These are phyloP conservation scores for Tricholoma saponaceum DNA, from an alignment of 768 basidiomycete species.

Conservation along the genomic window DNA sequence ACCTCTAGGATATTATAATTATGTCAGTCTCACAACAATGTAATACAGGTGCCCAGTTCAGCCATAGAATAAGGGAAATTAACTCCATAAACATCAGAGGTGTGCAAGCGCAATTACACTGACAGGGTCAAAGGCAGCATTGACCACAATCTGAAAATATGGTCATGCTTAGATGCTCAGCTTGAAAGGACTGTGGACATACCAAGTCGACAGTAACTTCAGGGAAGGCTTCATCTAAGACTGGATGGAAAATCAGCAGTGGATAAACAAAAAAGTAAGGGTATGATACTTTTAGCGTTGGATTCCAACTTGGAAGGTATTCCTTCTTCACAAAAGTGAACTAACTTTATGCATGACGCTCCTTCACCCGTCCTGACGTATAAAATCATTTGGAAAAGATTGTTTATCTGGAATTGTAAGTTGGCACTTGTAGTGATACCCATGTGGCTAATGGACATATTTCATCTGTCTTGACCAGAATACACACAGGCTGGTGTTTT, in stretches of 20 bases:
- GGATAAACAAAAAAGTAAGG: background rate
- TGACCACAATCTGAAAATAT: constrained; percentile 39
- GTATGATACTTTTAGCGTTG: constrained; percentile 56
- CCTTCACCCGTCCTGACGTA: constrained; percentile 69
- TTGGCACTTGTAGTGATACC: background rate
- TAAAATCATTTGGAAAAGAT: constrained; percentile 57
- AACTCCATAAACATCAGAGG: constrained; percentile 54
- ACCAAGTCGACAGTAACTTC: constrained; percentile 62
- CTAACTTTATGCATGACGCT: constrained; percentile 63
- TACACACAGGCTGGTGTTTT: constrained; percentile 51
- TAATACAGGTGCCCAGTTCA: constrained; percentile 51
- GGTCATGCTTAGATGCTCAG: background rate
- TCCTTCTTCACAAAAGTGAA: constrained; percentile 57
- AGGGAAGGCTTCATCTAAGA: constrained; percentile 62
- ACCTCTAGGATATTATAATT: background rate
- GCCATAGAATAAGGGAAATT: constrained; percentile 37
- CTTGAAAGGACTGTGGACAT: constrained; percentile 7
- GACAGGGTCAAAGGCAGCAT: constrained; percentile 38
- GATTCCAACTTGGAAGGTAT: constrained; percentile 71
- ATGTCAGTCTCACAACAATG: constrained; percentile 26
- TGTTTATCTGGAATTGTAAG: constrained; percentile 51
- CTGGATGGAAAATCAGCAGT: constrained; percentile 17
- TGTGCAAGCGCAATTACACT: constrained; percentile 47
- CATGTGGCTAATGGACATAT: constrained; percentile 27
- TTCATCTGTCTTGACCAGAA: constrained; percentile 64